Conservation (phyloP, 352 stramenopile genomes). For the Phytophthora uliginosa region DNA sequence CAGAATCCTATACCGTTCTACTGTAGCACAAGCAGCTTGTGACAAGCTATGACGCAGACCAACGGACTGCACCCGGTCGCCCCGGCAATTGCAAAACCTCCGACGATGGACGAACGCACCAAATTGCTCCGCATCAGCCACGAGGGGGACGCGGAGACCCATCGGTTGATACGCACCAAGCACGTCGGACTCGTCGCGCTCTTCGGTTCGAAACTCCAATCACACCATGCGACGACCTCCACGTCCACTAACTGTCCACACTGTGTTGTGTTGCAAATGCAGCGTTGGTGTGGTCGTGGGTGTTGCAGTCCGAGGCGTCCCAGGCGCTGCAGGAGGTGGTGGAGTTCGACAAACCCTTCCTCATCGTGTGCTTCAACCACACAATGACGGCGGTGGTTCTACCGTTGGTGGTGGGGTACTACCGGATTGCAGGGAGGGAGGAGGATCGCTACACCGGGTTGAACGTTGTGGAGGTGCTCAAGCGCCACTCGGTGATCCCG, state of each 20-base stretch:
- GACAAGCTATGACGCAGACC: neutral
- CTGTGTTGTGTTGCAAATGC: neutral
- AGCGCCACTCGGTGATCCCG: constrained; percentile 54
- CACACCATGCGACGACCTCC: neutral
- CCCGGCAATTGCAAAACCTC: neutral
- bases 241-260: neutral
- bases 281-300: constrained; percentile 41
- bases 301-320: constrained; percentile 39
- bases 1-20: too few relatives aligned
- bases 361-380: constrained; percentile 67
- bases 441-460: too few relatives aligned
- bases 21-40: neutral
- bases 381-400: constrained; percentile 39
- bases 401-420: constrained; percentile 42
- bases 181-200: constrained; percentile 25
- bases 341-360: constrained; percentile 54
- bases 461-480: constrained; percentile 30
- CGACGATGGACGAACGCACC: constrained; percentile 4
- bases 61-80: neutral
- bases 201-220: constrained; percentile 14
- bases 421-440: constrained; percentile 31
- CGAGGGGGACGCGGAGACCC: neutral
- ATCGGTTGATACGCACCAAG: constrained; percentile 8
- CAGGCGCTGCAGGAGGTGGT: constrained; percentile 37
- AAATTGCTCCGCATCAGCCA: constrained; percentile 13